A percentile compares a stretch with the other conserved stretches of the same genome.
Conservation (phyloP, 768 basidiomycete genomes). For the Boletus fagicola region DNA sequence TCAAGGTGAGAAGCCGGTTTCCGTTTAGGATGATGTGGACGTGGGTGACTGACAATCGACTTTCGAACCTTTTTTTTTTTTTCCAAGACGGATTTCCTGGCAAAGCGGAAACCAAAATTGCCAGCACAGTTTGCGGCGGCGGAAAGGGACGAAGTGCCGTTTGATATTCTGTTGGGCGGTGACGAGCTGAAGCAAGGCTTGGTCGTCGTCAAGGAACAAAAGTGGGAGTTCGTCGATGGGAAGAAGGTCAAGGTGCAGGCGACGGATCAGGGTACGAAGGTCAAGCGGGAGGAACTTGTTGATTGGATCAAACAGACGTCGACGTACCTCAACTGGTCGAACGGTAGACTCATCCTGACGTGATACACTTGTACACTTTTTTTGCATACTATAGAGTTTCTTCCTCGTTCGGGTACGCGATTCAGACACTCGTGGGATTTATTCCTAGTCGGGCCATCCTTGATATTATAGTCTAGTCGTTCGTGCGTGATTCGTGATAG, state of each 20-base stretch:
- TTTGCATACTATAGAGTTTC: constrained; percentile 6
- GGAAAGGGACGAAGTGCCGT: constrained; percentile 90
- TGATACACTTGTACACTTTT: neutral
- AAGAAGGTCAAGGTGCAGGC: constrained; percentile 63
- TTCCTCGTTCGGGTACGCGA: neutral
- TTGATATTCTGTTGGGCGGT: constrained; percentile 86
- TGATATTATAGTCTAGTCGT: too few species aligned
- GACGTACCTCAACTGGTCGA: constrained; percentile 33
- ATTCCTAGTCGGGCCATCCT: neutral
- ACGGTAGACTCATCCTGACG: constrained; percentile 28
- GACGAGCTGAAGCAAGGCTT: constrained; percentile 82
- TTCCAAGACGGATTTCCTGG: constrained; percentile 91
- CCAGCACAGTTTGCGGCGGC: constrained; percentile 84
- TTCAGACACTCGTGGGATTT: neutral
- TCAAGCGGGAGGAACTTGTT: constrained; percentile 60
- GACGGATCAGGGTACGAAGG: constrained; percentile 62
- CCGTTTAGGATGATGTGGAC: constrained; percentile 6
- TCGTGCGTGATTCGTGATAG: too few species aligned
- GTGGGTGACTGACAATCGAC: neutral
- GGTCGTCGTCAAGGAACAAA: constrained; percentile 91
- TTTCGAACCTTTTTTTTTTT: neutral
- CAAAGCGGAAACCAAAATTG: constrained; percentile 90
- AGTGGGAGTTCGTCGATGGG: constrained; percentile 72
- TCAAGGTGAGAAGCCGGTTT: constrained; percentile 61
- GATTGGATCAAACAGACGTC: constrained; percentile 54